Evolutionary conservation across 2,329 filamentous ascomycete species (phyloP).

Genomic region (Botrytis byssoidea): DNA sequence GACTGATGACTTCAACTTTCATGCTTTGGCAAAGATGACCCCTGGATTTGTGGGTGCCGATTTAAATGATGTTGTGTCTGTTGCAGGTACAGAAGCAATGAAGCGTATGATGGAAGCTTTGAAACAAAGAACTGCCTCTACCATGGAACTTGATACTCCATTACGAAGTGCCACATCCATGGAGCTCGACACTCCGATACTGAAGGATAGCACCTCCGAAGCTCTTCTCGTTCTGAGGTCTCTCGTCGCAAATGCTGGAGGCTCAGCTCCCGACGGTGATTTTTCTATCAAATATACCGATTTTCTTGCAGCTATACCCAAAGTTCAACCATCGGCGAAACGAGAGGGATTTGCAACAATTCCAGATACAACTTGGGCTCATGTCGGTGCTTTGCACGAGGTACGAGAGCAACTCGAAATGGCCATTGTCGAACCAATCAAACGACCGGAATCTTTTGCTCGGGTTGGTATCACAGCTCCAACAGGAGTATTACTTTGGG

Average conservation of each 20-base stretch:
- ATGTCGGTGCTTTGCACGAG: constrained; percentile 81
- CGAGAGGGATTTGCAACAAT: constrained; percentile 94
- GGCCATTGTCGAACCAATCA: constrained; percentile 88
- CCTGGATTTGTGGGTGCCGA: constrained; percentile 94
- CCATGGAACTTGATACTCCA: constrained; percentile 39
- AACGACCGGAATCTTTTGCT: constrained; percentile 72
- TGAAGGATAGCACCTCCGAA: constrained; percentile 26
- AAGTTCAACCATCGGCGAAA: constrained; percentile 77
- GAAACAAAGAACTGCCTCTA: constrained; percentile 34
- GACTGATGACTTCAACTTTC: constrained; percentile 69
- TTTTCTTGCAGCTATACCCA: constrained; percentile 72
- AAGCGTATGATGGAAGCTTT: constrained; percentile 40
- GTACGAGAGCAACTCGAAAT: constrained; percentile 79
- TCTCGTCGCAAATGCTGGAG: constrained; percentile 54
- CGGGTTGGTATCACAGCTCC: constrained; percentile 76
- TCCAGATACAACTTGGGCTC: constrained; percentile 87
- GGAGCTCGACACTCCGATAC: constrained; percentile 35
- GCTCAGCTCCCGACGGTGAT: constrained; percentile 51
- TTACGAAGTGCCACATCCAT: constrained; percentile 30
- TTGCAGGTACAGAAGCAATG: constrained; percentile 42
- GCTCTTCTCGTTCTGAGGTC: constrained; percentile 47
- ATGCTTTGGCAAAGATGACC: constrained; percentile 73
- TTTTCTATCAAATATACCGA: constrained; percentile 63
- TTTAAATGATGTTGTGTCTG: constrained; percentile 61
- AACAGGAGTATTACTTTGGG: constrained; percentile 91